Percentiles rank a stretch among this genome's conserved stretches.
Evolutionary conservation across 2,329 filamentous ascomycete species (phyloP).

Genomic region (Elsinoe perseae): DNA sequence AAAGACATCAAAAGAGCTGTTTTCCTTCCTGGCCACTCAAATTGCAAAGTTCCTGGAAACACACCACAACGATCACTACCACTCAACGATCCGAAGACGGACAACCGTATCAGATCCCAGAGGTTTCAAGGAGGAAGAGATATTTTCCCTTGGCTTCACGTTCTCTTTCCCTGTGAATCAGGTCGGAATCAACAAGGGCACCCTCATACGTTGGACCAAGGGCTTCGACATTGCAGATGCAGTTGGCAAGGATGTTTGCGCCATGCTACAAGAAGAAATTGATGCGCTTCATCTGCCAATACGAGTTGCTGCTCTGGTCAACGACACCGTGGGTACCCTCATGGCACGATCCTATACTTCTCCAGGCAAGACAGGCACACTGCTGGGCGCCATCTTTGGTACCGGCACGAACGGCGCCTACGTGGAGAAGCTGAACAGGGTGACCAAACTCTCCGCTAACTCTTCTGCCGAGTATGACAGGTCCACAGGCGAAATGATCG

Average conservation of each 20-base stretch:
- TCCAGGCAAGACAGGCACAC: conserved; percentile 73
- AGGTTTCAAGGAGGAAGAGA: conserved; percentile 60
- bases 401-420: conserved; percentile 97
- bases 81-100: conserved; percentile 53
- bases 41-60: conserved; percentile 80
- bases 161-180: conserved; percentile 97
- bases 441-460: conserved; percentile 61
- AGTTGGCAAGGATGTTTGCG: conserved; percentile 89
- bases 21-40: conserved; percentile 85
- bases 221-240: conserved; percentile 96
- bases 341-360: conserved; percentile 97
- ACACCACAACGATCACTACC: conserved; percentile 83
- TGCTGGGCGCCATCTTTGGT: conserved; percentile 95
- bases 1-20: conserved; percentile 77
- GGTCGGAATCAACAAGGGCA: conserved; percentile 88
- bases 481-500: conserved; percentile 85
- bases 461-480: conserved; percentile 58
- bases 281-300: conserved; percentile 81
- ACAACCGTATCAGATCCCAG: conserved; percentile 52
- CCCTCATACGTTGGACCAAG: conserved; percentile 95
- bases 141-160: conserved; percentile 95
- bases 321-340: conserved; percentile 93
- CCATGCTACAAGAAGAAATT: conserved; percentile 79
- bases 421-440: conserved; percentile 78
- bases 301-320: conserved; percentile 89